Evolutionary conservation across 2,329 filamentous ascomycete genomes (phyloP), one percentile per base, ranked within the genome.

Genomic region (Ophiostoma tasmaniense): DNA sequence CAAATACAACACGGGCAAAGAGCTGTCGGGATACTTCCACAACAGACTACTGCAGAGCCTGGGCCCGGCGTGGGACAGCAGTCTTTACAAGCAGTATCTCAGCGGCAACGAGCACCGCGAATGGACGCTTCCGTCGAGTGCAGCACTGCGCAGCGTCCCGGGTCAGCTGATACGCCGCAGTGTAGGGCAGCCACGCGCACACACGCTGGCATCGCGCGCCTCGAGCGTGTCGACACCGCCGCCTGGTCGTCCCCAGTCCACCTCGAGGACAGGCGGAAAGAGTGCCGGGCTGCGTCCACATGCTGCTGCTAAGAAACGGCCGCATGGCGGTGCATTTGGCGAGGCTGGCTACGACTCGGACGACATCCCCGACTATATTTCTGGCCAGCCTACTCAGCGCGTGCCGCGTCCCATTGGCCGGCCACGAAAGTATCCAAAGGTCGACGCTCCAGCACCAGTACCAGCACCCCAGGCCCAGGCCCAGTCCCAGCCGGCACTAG

Each of bases 11-110:
- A 74, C 71, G 0, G 75, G 78, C 2, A 69, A 75, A 50, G 80
- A 84, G 50, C 73, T 85, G 2, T 73, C 83, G 1, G 76, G 79
- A 14, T 84, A 82, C 70, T 81, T 82, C 67, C 78, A 82, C 1
- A 72, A 72, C 4, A 78, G 78, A 6, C 76, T 86, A 6, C 71
- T 81, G 1, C 68, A 74, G 1, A 71, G 71, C 3, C 74, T 83
- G 1, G 76, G 78, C 50, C 73, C 74, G 4, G 72, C 75, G 25
- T 83, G 79, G 73, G 71, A 74, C 3, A 68, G 69, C 0, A 76
- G 76, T 10, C 75, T 75, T 0, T 75, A 80, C 33, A 78, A 76
- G 42, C 14, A 69, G 0, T 81, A 76, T 75, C 74, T 84, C 0
- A 71, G 77, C 52, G 71, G 75, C 3, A 70, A 74, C 3, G 74